Percentiles rank a stretch among this genome's conserved stretches.
Evolutionary conservation across 116 monocot genomes (phyloP).

Genomic region (Posidonia oceanica): DNA sequence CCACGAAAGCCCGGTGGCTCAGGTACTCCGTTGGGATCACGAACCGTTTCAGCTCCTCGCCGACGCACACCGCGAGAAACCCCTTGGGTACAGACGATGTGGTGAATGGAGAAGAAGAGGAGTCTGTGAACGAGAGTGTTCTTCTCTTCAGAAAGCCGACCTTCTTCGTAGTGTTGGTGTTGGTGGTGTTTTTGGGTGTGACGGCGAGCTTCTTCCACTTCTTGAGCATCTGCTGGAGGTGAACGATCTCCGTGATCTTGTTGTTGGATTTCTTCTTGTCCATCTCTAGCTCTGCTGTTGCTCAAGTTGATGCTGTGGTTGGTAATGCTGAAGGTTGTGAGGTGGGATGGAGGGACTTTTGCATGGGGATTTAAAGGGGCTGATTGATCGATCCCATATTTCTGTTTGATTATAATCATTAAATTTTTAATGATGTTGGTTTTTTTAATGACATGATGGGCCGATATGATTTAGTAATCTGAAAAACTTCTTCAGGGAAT

Average conservation of each 20-base stretch:
- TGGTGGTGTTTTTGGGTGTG: conserved; percentile 24
- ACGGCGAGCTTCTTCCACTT: conserved; percentile 64
- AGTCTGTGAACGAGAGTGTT: conserved; percentile 42
- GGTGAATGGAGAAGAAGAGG: conserved; percentile 15
- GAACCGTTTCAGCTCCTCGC: conserved; percentile 54
- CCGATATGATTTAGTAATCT: background rate
- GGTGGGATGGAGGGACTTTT: background rate
- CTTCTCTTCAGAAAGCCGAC: conserved; percentile 44
- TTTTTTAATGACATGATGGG: background rate
- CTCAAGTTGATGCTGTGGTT: background rate
- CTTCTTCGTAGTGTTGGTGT: background rate
- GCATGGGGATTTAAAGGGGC: background rate
- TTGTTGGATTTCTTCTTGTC: conserved; percentile 20
- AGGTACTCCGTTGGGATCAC: conserved; percentile 71
- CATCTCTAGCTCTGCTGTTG: background rate
- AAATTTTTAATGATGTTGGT: background rate
- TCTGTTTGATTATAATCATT: background rate
- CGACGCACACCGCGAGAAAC: conserved; percentile 57
- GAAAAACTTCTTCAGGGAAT: background rate
- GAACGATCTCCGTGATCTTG: conserved; percentile 60
- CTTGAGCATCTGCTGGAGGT: conserved; percentile 59
- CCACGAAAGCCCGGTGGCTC: conserved; percentile 37
- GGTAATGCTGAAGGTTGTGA: background rate
- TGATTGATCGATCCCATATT: background rate
- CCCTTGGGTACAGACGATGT: conserved; percentile 40